These are phyloP conservation scores for Agrostemma githago DNA, from an alignment of 148 eudicot genomes.

Conservation along the genomic window DNA sequence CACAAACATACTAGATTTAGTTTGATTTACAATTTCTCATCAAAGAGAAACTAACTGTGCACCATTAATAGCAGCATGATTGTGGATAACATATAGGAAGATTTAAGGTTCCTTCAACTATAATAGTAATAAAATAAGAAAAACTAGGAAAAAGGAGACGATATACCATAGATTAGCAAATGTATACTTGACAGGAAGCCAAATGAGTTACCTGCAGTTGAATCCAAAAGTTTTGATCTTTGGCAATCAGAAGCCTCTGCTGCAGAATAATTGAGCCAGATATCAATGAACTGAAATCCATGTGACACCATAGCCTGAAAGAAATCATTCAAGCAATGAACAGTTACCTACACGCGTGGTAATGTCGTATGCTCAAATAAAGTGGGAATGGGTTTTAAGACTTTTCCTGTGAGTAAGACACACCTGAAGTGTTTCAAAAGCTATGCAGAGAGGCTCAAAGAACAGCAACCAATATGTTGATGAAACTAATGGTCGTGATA, in stretches of 20 bases:
- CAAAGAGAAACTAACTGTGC: not conserved
- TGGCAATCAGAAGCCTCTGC: constrained; percentile 51
- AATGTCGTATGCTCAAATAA: not conserved
- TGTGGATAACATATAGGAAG: not conserved
- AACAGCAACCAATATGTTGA: constrained; percentile 68
- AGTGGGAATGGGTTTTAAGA: not conserved
- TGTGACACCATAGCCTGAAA: constrained; percentile 83
- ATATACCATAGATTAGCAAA: not conserved
- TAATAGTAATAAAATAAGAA: not conserved
- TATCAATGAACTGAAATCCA: constrained; percentile 88
- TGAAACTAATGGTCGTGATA: constrained; percentile 48
- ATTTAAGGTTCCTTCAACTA: not conserved
- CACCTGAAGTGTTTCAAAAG: constrained; percentile 98
- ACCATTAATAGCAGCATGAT: not conserved
- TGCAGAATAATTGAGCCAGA: constrained; percentile 73
- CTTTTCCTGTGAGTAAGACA: constrained; percentile 14
- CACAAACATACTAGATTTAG: not conserved
- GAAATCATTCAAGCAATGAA: constrained; percentile 16
- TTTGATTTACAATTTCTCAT: not conserved
- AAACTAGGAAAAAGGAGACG: not conserved
- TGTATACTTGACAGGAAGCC: not conserved
- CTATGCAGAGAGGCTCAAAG: constrained; percentile 94
- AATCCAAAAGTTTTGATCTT: constrained; percentile 56
- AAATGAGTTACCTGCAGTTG: constrained; percentile 55
- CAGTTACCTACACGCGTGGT: constrained; percentile 7